These are phyloP conservation scores for Schizothecium vesticola DNA, from an alignment of 495 filamentous ascomycete genomes.

Conservation along the genomic window DNA sequence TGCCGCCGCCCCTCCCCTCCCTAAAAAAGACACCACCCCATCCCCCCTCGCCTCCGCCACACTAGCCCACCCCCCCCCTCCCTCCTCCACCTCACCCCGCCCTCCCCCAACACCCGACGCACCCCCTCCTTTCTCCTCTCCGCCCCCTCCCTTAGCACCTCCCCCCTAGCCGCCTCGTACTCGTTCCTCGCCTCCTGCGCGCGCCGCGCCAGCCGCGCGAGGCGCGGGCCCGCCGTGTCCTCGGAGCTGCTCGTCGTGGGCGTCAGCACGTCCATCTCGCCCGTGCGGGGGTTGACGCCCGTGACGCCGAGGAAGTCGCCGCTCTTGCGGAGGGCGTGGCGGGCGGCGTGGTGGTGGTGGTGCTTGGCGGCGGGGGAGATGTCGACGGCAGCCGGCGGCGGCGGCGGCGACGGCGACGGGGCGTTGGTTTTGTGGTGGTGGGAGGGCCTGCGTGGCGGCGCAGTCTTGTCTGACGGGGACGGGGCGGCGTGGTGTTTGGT, in stretches of 20 bases:
- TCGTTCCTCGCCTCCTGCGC: constrained; percentile 25
- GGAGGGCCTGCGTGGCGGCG: too few relatives aligned
- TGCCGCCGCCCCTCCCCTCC: constrained; percentile 8
- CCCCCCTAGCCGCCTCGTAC: constrained; percentile 26
- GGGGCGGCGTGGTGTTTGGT: neutral
- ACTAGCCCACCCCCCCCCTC: constrained; percentile 43
- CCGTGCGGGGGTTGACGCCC: constrained; percentile 51
- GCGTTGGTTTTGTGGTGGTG: neutral
- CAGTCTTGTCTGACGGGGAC: neutral
- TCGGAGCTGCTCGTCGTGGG: constrained; percentile 35
- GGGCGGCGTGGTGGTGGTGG: constrained; percentile 30
- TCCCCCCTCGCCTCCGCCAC: constrained; percentile 27
- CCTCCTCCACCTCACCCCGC: constrained; percentile 35
- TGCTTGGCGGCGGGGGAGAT: constrained; percentile 19
- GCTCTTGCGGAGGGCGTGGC: constrained; percentile 38
- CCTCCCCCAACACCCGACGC: constrained; percentile 22
- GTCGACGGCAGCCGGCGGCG: neutral
- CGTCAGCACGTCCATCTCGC: constrained; percentile 41
- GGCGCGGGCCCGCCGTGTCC: constrained; percentile 13
- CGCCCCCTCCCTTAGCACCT: constrained; percentile 28
- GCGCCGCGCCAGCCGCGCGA: constrained; percentile 28
- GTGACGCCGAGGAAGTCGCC: constrained; percentile 51
- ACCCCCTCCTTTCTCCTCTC: constrained; percentile 32
- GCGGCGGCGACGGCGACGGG: neutral
- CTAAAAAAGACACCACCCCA: constrained; percentile 32